Evolutionary conservation across 2,329 filamentous ascomycete species (phyloP).

Genomic region (Myotisia sp.): DNA sequence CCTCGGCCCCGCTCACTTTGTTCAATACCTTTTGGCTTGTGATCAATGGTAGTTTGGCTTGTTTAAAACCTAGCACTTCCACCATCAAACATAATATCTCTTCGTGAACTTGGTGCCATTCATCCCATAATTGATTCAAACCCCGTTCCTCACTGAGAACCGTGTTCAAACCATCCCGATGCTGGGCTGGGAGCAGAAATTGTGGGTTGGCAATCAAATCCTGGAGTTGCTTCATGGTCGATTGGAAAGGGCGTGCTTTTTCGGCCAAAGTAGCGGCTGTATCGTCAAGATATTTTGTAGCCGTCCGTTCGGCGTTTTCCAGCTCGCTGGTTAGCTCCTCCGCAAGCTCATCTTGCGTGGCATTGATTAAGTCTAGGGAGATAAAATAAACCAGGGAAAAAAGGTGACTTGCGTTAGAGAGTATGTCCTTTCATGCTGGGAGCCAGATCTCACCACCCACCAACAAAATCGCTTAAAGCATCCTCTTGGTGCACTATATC

Average conservation of each 20-base stretch:
- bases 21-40: conserved; percentile 2
- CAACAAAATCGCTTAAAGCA: background rate
- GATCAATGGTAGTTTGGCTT: background rate
- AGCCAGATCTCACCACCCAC: background rate
- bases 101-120: conserved; percentile 14
- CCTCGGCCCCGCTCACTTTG: conserved; percentile 6
- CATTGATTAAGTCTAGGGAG: conserved; percentile 7
- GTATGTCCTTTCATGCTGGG: no score
- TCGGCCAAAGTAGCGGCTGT: background rate
- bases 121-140: conserved; percentile 12
- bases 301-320: conserved; percentile 4
- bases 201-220: no score
- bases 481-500: background rate
- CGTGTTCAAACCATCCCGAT: background rate
- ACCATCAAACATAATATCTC: conserved; percentile 13
- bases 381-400: background rate
- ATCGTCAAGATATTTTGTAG: conserved; percentile 3
- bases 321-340: conserved; percentile 9
- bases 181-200: no score
- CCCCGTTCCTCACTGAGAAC: conserved; percentile 7
- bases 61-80: conserved; percentile 11
- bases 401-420: no score
- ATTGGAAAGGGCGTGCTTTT: background rate
- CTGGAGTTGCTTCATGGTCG: background rate
- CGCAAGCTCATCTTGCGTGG: conserved; percentile 8